Conservation (phyloP, 768 basidiomycete genomes). For the Mycena crocata region DNA sequence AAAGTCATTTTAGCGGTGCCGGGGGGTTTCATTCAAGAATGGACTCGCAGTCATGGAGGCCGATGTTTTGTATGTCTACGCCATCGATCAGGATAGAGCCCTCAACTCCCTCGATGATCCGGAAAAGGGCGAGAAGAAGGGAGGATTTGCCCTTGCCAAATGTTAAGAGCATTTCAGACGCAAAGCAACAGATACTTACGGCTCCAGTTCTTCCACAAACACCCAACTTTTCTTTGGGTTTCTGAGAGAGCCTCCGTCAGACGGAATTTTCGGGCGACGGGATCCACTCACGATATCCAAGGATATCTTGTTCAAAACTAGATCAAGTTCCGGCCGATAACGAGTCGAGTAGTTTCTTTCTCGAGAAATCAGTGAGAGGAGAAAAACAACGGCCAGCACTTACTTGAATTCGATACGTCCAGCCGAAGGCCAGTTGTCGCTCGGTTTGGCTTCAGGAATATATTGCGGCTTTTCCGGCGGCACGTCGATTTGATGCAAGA, state of each 20-base stretch:
- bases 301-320: constrained; percentile 81
- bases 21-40: constrained; percentile 11
- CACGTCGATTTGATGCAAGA: constrained; percentile 83
- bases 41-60: constrained; percentile 74
- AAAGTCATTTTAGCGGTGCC: constrained; percentile 1
- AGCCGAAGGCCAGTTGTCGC: constrained; percentile 73
- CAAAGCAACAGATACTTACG: constrained; percentile 48
- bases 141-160: constrained; percentile 37
- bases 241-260: constrained; percentile 51
- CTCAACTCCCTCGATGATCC: constrained; percentile 76
- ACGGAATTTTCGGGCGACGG: not conserved
- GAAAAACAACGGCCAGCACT: constrained; percentile 36
- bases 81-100: constrained; percentile 81
- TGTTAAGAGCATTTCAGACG: not conserved
- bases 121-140: constrained; percentile 79
- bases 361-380: constrained; percentile 7
- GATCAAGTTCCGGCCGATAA: constrained; percentile 84
- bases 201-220: constrained; percentile 87
- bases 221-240: constrained; percentile 89
- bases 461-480: constrained; percentile 81
- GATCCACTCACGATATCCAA: constrained; percentile 68
- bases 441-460: constrained; percentile 67
- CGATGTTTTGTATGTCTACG: constrained; percentile 81
- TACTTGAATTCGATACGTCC: constrained; percentile 83
- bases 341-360: constrained; percentile 75